Percentiles rank a stretch among this genome's conserved stretches.
Conservation (phyloP, 768 basidiomycete species). For the Cyclocybe aegerita region DNA sequence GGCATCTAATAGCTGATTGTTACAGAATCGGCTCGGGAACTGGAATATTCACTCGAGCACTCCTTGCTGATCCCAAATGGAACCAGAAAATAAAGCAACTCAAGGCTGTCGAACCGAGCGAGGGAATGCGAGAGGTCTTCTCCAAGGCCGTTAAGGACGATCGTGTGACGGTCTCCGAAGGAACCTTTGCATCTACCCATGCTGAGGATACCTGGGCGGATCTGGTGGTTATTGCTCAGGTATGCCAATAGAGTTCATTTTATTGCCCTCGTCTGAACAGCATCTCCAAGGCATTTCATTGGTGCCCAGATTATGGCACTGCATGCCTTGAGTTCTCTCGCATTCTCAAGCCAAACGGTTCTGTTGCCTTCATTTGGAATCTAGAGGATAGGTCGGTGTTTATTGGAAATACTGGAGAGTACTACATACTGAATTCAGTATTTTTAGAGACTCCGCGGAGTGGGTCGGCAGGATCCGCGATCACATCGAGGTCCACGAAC, state of each 20-base stretch:
- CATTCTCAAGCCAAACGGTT: slow-evolving; percentile 75
- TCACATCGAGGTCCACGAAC: slow-evolving; percentile 65
- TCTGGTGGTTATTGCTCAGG: slow-evolving; percentile 76
- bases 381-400: slow-evolving; percentile 69
- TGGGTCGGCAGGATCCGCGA: slow-evolving; percentile 80
- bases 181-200: slow-evolving; percentile 68
- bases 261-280: slow-evolving; percentile 5
- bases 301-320: slow-evolving; percentile 78
- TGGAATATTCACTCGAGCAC: slow-evolving; percentile 84
- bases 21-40: slow-evolving; percentile 80
- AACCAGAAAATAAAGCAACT: slow-evolving; percentile 48
- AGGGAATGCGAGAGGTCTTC: slow-evolving; percentile 83
- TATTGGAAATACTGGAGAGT: too few relatives aligned
- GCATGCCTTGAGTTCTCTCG: slow-evolving; percentile 78
- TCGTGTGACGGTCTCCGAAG: slow-evolving; percentile 56
- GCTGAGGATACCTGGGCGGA: slow-evolving; percentile 72
- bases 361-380: slow-evolving; percentile 85
- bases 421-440: too few relatives aligned
- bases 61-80: slow-evolving; percentile 66
- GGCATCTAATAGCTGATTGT: slow-evolving; percentile 5
- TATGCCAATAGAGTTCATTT: slow-evolving; percentile 18
- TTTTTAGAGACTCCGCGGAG: slow-evolving; percentile 48
- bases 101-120: slow-evolving; percentile 79
- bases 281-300: slow-evolving; percentile 78
- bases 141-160: slow-evolving; percentile 49